Percentiles rank a stretch among this genome's conserved stretches.
Evolutionary conservation across 2,329 filamentous ascomycete genomes (phyloP).

Genomic region (Helotiales sp.): DNA sequence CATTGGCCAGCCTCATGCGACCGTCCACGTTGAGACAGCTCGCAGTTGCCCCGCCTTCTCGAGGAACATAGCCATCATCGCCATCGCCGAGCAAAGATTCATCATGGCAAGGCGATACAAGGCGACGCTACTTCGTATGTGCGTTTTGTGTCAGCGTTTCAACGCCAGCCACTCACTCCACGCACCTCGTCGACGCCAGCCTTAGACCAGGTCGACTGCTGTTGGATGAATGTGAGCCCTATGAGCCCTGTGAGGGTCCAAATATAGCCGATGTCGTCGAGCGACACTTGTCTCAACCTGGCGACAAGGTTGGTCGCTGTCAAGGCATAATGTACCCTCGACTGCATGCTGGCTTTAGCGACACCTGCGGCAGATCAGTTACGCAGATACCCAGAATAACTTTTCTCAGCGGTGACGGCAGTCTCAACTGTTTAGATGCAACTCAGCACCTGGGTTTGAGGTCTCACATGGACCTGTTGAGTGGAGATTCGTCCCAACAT

Average conservation of each 20-base stretch:
- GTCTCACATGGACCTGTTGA: slow-evolving; percentile 3
- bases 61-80: background rate
- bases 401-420: background rate
- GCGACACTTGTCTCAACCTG: slow-evolving; percentile 9
- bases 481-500: slow-evolving; percentile 5
- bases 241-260: slow-evolving; percentile 4
- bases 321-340: slow-evolving; percentile 19
- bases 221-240: slow-evolving; percentile 9
- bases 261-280: slow-evolving; percentile 14
- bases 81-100: background rate
- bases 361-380: slow-evolving; percentile 23
- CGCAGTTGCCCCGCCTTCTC: no score
- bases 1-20: slow-evolving; percentile 12
- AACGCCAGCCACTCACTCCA: slow-evolving; percentile 6
- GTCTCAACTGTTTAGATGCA: slow-evolving; percentile 5
- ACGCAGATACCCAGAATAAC: slow-evolving; percentile 20
- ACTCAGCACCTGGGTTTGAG: slow-evolving; percentile 18
- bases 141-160: slow-evolving; percentile 20
- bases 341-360: slow-evolving; percentile 3
- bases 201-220: background rate
- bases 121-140: slow-evolving; percentile 15
- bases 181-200: background rate
- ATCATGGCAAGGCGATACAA: background rate
- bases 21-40: background rate
- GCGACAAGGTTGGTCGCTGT: slow-evolving; percentile 13